Evolutionary conservation across 805 yeast species (phyloP), one percentile per base, ranked within the genome.

Genomic region (Nakazawaea holstii): DNA sequence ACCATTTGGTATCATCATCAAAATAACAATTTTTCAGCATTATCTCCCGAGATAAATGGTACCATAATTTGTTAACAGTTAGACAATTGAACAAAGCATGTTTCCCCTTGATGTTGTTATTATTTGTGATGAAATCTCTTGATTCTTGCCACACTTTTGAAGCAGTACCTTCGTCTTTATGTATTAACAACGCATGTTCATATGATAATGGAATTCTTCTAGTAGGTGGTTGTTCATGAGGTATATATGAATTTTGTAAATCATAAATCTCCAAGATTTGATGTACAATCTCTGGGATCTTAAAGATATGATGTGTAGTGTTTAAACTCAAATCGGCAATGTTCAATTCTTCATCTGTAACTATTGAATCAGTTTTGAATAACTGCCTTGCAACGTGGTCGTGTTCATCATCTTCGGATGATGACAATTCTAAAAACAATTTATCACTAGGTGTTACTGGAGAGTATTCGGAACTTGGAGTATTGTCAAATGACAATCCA

Each of bases 261-360:
- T 67, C 62, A n/a, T 84, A 83, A 58, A 70, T 79, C 26, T 69
- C 66, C 20, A 87, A 63, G 10, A 89, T 85, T 46, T 72, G 70
- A 51, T 70, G 63, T 13, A 89, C 68, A 45, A 89, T 82, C 61
- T 89, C 97, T 0, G 96, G 96, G 32, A 84, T 80, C 43, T 72
- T 69, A 57, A 89, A 84, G 8, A 89, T 83, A 13, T 64, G 55
- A 61, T 69, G 64, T 56, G 58, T 4, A 3, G 28, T 2, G 28
- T 37, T 6, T 7, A 43, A 27, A 28, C 26, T 13, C 39, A 43
- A 35, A n/a, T 27, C 8, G 11, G 24, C 46, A 14, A 43, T n/a
- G 9, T 43, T 11, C 17, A 39, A 39, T 15, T 46, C 49, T 8
- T 40, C 45, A 17, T 24, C 39, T 20, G 38, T 30, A 5, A 20